These are phyloP conservation scores for Erigeron canadensis DNA, from an alignment of 129 eudicot genomes.

Conservation along the genomic window DNA sequence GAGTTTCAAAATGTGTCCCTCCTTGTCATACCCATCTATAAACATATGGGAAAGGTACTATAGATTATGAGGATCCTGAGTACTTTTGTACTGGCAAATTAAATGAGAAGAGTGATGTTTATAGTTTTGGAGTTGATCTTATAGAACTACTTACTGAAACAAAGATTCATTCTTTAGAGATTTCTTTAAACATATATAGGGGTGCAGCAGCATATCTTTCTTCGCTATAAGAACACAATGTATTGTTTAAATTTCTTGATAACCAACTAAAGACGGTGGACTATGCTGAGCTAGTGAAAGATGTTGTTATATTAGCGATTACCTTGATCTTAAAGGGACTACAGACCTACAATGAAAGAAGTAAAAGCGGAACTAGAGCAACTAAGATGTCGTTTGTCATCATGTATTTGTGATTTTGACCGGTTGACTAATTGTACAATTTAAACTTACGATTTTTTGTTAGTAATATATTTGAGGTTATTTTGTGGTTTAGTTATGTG, in stretches of 20 bases:
- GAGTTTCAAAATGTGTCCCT: not conserved
- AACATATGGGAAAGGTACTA: not conserved
- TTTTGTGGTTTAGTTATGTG: no score
- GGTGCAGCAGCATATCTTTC: conserved; percentile 8
- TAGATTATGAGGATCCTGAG: not conserved
- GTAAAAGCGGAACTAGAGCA: not conserved
- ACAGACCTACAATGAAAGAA: conserved; percentile 5
- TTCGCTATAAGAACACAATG: not conserved
- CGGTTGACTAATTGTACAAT: no score
- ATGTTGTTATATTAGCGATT: conserved; percentile 8
- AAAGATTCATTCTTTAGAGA: not conserved
- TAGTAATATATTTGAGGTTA: no score
- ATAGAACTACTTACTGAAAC: not conserved
- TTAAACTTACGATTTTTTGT: no score
- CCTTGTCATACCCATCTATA: not conserved
- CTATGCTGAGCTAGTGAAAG: not conserved
- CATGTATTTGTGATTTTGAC: no score
- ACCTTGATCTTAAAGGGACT: conserved; percentile 6
- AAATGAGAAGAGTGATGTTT: not conserved
- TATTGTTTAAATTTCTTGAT: conserved; percentile 9
- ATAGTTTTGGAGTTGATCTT: not conserved
- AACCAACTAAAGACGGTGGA: not conserved
- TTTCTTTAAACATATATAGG: not conserved
- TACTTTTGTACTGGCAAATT: not conserved
- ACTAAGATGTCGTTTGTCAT: not conserved